phyloP scores from a whole-genome alignment of 805 yeast genomes.

The Kluyveromyces siamensis region DNA sequence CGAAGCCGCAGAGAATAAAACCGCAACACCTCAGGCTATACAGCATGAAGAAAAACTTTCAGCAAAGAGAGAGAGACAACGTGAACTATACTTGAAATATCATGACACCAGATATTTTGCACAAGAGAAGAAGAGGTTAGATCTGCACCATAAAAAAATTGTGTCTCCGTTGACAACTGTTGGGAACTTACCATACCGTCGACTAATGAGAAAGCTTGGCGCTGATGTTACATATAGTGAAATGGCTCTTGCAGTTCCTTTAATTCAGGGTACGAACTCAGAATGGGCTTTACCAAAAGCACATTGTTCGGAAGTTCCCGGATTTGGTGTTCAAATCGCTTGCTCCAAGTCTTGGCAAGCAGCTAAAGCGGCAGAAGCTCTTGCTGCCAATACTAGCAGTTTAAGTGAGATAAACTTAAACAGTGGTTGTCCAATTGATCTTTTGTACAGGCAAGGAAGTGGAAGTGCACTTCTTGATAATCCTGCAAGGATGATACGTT shows the following conservation, averaged over 20 bases:
- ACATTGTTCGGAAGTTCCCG: slow-evolving; percentile 71
- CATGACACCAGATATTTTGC: slow-evolving; percentile 70
- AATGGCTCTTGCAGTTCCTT: slow-evolving; percentile 85
- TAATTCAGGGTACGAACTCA: slow-evolving; percentile 80
- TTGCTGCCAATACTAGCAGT: slow-evolving; percentile 31
- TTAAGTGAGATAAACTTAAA: slow-evolving; percentile 84
- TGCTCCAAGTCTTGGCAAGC: slow-evolving; percentile 91
- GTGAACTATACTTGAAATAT: slow-evolving; percentile 33
- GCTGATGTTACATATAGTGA: slow-evolving; percentile 92
- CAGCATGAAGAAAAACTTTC: slow-evolving; percentile 24
- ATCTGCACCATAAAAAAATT: slow-evolving; percentile 68
- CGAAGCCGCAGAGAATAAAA: slow-evolving; percentile 6
- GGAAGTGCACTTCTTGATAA: slow-evolving; percentile 91
- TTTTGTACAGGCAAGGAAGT: slow-evolving; percentile 88
- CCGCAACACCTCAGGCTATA: slow-evolving; percentile 21
- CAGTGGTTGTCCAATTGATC: slow-evolving; percentile 96
- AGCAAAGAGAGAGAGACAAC: slow-evolving; percentile 25
- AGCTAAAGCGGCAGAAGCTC: slow-evolving; percentile 79
- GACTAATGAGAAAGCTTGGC: slow-evolving; percentile 83
- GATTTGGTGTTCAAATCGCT: slow-evolving; percentile 91
- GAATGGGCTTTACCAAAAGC: slow-evolving; percentile 98
- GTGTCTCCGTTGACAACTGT: slow-evolving; percentile 96
- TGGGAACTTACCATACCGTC: slow-evolving; percentile 91
- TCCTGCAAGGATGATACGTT: slow-evolving; percentile 69
- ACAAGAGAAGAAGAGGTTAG: slow-evolving; percentile 70